Conservation (phyloP, 1,284 basidiomycete species). For the Peniophora sp. region DNA sequence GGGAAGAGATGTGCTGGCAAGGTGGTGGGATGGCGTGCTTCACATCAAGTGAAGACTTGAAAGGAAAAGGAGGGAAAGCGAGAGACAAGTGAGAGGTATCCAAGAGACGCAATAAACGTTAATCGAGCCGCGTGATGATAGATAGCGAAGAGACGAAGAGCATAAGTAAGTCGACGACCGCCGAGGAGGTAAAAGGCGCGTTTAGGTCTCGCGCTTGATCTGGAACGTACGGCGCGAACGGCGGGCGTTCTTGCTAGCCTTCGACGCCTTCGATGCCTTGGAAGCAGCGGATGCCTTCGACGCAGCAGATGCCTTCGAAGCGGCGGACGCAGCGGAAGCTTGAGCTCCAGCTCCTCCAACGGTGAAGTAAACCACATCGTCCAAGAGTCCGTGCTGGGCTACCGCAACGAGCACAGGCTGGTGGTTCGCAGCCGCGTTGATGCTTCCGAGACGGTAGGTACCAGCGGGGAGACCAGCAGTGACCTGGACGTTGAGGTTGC, state of each 20-base stretch:
- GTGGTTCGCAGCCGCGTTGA: conserved; percentile 51
- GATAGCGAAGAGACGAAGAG: background rate
- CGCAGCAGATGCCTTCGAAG: background rate
- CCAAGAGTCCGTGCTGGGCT: conserved; percentile 53
- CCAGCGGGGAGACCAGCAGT: conserved; percentile 53
- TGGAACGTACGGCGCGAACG: background rate
- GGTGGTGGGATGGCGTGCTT: too few relatives aligned
- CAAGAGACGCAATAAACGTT: background rate
- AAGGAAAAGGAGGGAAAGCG: too few relatives aligned
- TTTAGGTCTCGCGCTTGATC: background rate
- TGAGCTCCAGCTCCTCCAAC: background rate
- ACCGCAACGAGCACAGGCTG: conserved; percentile 45
- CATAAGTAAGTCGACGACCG: background rate
- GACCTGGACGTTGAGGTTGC: conserved; percentile 31
- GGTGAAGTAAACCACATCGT: conserved; percentile 54
- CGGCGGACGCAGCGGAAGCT: background rate
- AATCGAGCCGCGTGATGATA: background rate
- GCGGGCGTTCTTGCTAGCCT: background rate
- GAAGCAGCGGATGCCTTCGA: background rate
- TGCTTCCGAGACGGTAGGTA: conserved; percentile 45
- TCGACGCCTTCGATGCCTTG: background rate
- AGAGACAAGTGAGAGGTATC: too few relatives aligned
- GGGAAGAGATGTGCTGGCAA: too few relatives aligned
- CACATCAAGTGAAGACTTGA: too few relatives aligned
- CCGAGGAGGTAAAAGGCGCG: background rate